Evolutionary conservation across 2,329 filamentous ascomycete species (phyloP).

Genomic region (Amesomyces nigricolor): DNA sequence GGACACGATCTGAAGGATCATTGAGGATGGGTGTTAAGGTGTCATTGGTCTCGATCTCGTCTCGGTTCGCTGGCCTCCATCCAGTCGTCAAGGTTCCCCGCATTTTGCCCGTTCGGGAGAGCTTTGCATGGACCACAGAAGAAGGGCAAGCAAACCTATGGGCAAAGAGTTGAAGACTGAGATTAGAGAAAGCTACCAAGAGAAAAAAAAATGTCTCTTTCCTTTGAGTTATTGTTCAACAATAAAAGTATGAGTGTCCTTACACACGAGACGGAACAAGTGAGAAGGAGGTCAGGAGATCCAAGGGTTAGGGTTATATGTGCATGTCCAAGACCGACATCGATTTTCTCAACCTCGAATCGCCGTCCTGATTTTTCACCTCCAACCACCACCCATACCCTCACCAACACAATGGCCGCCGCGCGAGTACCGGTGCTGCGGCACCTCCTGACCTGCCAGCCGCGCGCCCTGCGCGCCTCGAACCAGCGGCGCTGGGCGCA

Average conservation of each 20-base stretch:
- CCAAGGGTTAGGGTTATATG: slow-evolving; percentile 17
- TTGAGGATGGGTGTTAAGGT: not conserved
- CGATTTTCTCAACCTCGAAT: slow-evolving; percentile 6
- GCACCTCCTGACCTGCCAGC: slow-evolving; percentile 34
- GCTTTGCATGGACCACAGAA: too few species aligned
- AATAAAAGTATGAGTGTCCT: too few species aligned
- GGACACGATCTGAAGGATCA: not conserved
- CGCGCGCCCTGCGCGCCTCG: slow-evolving; percentile 31
- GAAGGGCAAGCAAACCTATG: too few species aligned
- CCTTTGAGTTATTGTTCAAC: too few species aligned
- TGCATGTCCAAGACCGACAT: not conserved
- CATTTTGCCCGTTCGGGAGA: not conserved
- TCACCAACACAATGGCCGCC: slow-evolving; percentile 12
- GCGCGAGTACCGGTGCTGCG: slow-evolving; percentile 20
- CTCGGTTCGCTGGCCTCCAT: not conserved
- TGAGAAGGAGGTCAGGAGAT: too few species aligned
- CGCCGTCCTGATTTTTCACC: not conserved
- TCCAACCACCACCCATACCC: not conserved
- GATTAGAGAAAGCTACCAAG: not conserved
- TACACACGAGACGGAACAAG: too few species aligned
- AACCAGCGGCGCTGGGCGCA: slow-evolving; percentile 81
- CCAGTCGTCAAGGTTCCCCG: slow-evolving; percentile 10
- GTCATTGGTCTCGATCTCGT: not conserved
- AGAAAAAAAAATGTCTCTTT: too few species aligned
- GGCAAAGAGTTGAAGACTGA: too few species aligned